Evolutionary conservation across 345 rosid species (phyloP), one percentile per base, ranked within the genome.

Genomic region (Erysimum cheiranthoides): DNA sequence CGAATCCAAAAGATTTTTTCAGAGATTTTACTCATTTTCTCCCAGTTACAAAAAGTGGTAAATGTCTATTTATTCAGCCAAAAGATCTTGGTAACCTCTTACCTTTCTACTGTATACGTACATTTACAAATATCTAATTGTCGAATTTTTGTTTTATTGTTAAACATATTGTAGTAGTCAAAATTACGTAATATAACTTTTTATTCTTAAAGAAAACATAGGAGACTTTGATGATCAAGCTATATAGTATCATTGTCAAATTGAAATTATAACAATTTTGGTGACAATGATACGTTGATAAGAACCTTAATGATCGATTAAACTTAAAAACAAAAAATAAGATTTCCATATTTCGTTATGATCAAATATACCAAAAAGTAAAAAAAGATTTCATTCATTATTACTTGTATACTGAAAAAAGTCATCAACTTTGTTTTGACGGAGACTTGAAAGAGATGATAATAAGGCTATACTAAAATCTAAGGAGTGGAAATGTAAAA

Each of bases 401-500:
- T 61, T 38, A 39, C 21, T 21, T 9, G 11, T 12, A 54, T 30
- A 13, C 36, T 7, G 7, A 16, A 17, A 66, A 34, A 46, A 4
- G 53, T 31, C 40, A 40, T 16, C 5, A 46, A 10, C 30, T 11
- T 45, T 3, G 8, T 64, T 46, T 64, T 16, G 35, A 25, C 13
- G 10, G 17, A 61, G 35, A 32, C 43, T 8, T 32, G 56, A 49
- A 18, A 2, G 21, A 56, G 61, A 56, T 21, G 61, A 56, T 21
- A 21, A 21, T 16, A 17, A 64, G 8, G 49, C 18, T 40, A 13
- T 5, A 59, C 14, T 35, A 30, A 43, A 43, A 57, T 8, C 34
- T 5, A 14, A 56, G 16, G 25, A 57, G 32, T 56, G 4, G 73
- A 70, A 57, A 43, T 34, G 14, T 12, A 45, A 58, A 38, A 31